Percentiles rank a stretch among this genome's conserved stretches.
Evolutionary conservation across 805 yeast species (phyloP).

Genomic region (Hanseniaspora mollemarum): DNA sequence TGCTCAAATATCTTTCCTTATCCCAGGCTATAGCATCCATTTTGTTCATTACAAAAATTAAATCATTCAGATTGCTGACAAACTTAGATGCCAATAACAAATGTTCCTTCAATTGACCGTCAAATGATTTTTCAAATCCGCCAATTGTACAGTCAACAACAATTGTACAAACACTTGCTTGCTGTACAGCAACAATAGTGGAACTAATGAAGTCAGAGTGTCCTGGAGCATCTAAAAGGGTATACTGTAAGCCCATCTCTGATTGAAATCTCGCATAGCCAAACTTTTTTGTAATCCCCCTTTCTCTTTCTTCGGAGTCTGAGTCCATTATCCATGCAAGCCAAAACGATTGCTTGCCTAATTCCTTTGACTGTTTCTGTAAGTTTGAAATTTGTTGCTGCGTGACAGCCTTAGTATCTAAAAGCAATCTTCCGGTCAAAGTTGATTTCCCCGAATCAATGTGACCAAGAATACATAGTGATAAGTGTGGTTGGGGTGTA

Average conservation of each 20-base stretch:
- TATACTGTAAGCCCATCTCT: conserved; percentile 73
- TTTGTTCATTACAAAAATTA: conserved; percentile 89
- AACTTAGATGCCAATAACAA: conserved; percentile 58
- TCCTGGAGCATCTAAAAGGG: conserved; percentile 98
- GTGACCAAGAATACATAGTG: conserved; percentile 96
- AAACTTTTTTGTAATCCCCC: conserved; percentile 97
- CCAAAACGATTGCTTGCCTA: conserved; percentile 98
- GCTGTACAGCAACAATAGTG: conserved; percentile 99
- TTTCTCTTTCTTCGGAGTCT: conserved; percentile 92
- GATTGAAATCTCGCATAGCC: conserved; percentile 96
- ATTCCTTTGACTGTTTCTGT: conserved; percentile 93
- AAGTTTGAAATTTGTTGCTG: conserved; percentile 92
- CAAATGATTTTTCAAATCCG: conserved; percentile 97
- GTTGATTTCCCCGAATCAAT: conserved; percentile 99
- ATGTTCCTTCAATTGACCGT: conserved; percentile 97
- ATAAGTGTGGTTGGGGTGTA: conserved; percentile 83
- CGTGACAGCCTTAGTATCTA: conserved; percentile 89
- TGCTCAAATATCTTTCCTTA: conserved; percentile 79
- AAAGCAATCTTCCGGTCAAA: conserved; percentile 92
- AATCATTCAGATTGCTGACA: conserved; percentile 45
- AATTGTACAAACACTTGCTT: conserved; percentile 93
- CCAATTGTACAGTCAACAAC: conserved; percentile 96
- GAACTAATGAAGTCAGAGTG: conserved; percentile 96
- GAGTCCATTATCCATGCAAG: conserved; percentile 99
- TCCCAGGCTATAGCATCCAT: conserved; percentile 97